phyloP scores from a whole-genome alignment of 2,329 filamentous ascomycete genomes.

The Stachybotrys chartarum region DNA sequence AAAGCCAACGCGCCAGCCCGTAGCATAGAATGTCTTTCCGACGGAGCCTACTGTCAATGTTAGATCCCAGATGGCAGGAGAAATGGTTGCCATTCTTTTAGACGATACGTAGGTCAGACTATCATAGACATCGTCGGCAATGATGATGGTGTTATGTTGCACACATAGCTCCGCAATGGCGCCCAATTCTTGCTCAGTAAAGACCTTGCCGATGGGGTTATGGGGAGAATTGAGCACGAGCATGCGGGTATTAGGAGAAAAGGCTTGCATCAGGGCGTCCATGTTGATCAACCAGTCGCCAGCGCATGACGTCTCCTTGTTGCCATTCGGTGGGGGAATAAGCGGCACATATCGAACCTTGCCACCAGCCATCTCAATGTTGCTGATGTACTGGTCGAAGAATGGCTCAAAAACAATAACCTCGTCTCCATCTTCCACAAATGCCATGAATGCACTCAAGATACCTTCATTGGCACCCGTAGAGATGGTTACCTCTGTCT shows the following conservation, averaged over 20 bases:
- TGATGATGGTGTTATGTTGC: slow-evolving; percentile 83
- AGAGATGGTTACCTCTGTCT: slow-evolving; percentile 88
- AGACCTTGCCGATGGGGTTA: slow-evolving; percentile 94
- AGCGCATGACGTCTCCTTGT: no score
- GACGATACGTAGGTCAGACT: slow-evolving; percentile 87
- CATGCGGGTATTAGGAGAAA: no score
- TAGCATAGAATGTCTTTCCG: slow-evolving; percentile 95
- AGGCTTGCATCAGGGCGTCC: no score
- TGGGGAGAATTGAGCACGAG: slow-evolving; percentile 76
- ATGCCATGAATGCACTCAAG: slow-evolving; percentile 94
- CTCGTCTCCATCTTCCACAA: slow-evolving; percentile 86
- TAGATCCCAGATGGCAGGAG: slow-evolving; percentile 75
- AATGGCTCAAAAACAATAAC: slow-evolving; percentile 96
- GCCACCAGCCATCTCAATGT: slow-evolving; percentile 96
- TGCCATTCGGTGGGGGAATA: no score
- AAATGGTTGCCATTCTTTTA: slow-evolving; percentile 83
- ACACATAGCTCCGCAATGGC: slow-evolving; percentile 81
- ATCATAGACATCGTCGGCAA: slow-evolving; percentile 89
- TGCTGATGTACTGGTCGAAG: slow-evolving; percentile 96
- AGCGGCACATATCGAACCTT: no score
- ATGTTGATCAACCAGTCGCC: no score
- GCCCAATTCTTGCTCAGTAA: slow-evolving; percentile 71
- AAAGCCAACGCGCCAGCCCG: slow-evolving; percentile 90
- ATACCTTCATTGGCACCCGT: slow-evolving; percentile 87
- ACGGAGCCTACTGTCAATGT: slow-evolving; percentile 90